These are phyloP conservation scores for Lentinula raphanica DNA, from an alignment of 768 basidiomycete genomes.

Conservation along the genomic window DNA sequence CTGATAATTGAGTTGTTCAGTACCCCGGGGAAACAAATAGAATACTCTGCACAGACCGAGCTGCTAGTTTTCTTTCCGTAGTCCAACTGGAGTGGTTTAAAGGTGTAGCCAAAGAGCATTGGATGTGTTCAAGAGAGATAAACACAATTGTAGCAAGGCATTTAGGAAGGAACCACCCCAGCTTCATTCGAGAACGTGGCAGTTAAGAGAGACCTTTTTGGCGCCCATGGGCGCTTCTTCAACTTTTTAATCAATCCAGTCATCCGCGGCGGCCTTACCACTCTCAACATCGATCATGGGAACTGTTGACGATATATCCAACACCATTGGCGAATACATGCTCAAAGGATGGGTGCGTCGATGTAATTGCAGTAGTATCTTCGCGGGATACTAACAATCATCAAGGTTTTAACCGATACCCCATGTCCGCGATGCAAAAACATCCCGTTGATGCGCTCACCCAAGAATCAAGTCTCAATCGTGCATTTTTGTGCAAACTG, in stretches of 20 bases:
- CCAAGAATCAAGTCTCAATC: constrained; percentile 39
- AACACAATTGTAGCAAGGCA: constrained; percentile 36
- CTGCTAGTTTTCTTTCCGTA: constrained; percentile 46
- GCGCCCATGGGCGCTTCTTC: constrained; percentile 16
- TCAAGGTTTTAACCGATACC: constrained; percentile 59
- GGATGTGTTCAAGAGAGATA: constrained; percentile 28
- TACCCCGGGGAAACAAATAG: background rate
- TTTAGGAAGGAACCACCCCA: constrained; percentile 49
- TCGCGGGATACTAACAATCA: background rate
- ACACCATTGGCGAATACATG: constrained; percentile 64
- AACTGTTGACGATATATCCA: constrained; percentile 52
- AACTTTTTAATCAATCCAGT: background rate
- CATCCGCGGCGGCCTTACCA: background rate
- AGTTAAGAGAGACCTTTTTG: constrained; percentile 21
- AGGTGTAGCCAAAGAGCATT: constrained; percentile 25
- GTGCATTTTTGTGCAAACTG: constrained; percentile 63
- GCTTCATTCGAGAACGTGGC: constrained; percentile 38
- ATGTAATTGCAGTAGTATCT: background rate
- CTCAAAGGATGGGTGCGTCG: constrained; percentile 67
- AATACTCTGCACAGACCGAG: constrained; percentile 40
- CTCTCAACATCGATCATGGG: constrained; percentile 34
- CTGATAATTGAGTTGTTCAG: constrained; percentile 28
- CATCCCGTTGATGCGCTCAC: constrained; percentile 74
- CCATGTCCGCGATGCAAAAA: constrained; percentile 50
- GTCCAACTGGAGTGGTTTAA: constrained; percentile 45